These are phyloP conservation scores for Penicillium aurantiogriseum DNA, from an alignment of 2,329 filamentous ascomycete species.

Conservation along the genomic window DNA sequence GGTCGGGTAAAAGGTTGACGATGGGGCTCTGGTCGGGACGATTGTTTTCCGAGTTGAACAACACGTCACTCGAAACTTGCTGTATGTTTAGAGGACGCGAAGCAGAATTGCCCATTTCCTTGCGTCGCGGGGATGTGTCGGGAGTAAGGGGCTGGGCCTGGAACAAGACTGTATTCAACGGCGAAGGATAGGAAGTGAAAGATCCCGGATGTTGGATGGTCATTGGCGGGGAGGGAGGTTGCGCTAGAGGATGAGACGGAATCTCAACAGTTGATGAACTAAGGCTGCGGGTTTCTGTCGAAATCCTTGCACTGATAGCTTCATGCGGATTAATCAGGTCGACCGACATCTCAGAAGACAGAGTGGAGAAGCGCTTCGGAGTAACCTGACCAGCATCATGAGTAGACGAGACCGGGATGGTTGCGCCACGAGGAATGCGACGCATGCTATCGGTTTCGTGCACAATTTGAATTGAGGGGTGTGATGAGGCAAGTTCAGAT, in stretches of 20 bases:
- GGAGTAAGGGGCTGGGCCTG: conserved; percentile 43
- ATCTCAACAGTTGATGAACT: conserved; percentile 42
- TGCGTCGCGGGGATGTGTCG: conserved; percentile 42
- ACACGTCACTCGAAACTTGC: conserved; percentile 34
- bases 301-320: conserved; percentile 32
- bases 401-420: conserved; percentile 35
- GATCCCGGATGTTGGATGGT: conserved; percentile 42
- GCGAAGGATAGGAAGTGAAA: conserved; percentile 32
- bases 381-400: conserved; percentile 42
- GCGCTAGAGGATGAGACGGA: conserved; percentile 45
- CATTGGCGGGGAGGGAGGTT: conserved; percentile 49
- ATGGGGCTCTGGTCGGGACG: conserved; percentile 13
- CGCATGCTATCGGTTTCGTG: conserved; percentile 53
- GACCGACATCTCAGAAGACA: conserved; percentile 52
- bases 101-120: conserved; percentile 15
- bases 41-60: conserved; percentile 34
- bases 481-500: conserved; percentile 40
- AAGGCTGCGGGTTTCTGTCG: conserved; percentile 34
- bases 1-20: conserved; percentile 33
- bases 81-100: conserved; percentile 26
- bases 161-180: conserved; percentile 33
- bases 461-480: conserved; percentile 52
- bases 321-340: conserved; percentile 49
- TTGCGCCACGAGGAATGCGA: conserved; percentile 46
- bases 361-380: conserved; percentile 53